A percentile compares a stretch with the other conserved stretches of the same genome.
Evolutionary conservation across 2,329 filamentous ascomycete genomes (phyloP).

Genomic region (Pezicula radicicola): DNA sequence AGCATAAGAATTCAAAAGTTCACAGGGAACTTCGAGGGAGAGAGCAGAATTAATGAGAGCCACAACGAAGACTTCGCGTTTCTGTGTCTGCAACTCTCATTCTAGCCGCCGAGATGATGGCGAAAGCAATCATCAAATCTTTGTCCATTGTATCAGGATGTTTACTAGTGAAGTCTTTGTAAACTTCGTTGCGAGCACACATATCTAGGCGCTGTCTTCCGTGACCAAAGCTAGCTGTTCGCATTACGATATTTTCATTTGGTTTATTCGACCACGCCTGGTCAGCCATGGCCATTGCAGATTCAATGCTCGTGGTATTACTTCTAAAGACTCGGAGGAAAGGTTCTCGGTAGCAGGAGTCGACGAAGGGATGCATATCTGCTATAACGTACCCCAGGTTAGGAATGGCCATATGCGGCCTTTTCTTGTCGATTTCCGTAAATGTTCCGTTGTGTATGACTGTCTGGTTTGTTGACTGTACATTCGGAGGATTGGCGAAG

Average conservation of each 20-base stretch:
- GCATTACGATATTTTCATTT: slow-evolving; percentile 6
- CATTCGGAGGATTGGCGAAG: neutral
- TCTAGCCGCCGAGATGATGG: slow-evolving; percentile 4
- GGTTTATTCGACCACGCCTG: slow-evolving; percentile 3
- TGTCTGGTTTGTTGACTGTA: neutral
- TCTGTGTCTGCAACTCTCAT: no score
- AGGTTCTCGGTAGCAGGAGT: slow-evolving; percentile 5
- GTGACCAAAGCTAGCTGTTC: slow-evolving; percentile 10
- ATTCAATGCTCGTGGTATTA: neutral
- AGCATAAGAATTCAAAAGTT: no score
- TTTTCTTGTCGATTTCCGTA: neutral
- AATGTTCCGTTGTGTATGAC: slow-evolving; percentile 7
- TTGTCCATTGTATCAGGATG: neutral
- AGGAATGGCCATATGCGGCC: slow-evolving; percentile 6
- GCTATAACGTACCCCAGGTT: slow-evolving; percentile 5
- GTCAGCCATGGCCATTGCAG: neutral
- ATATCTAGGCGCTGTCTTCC: slow-evolving; percentile 4
- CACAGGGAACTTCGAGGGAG: no score
- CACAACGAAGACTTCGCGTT: no score
- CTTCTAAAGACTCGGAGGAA: slow-evolving; percentile 10
- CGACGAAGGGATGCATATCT: slow-evolving; percentile 7
- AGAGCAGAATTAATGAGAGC: no score
- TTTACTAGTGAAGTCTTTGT: neutral
- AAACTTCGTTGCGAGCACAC: slow-evolving; percentile 1
- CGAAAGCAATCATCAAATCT: slow-evolving; percentile 2